phyloP scores from a whole-genome alignment of 2,329 filamentous ascomycete genomes.

The Neoarthrinium moseri region DNA sequence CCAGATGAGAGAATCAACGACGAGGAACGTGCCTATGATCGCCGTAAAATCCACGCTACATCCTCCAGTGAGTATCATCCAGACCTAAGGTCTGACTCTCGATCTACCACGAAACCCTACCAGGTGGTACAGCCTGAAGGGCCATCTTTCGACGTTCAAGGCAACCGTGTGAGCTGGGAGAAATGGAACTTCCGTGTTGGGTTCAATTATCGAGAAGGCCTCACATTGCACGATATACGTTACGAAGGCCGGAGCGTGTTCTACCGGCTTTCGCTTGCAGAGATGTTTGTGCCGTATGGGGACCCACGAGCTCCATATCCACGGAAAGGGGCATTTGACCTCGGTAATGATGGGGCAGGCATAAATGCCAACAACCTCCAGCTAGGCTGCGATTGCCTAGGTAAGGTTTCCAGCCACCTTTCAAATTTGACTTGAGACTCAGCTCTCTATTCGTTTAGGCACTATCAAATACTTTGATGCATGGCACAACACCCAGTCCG shows the following conservation, averaged over 20 bases:
- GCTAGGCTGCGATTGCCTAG: constrained; percentile 68
- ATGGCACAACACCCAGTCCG: constrained; percentile 50
- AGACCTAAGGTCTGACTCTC: too few species aligned
- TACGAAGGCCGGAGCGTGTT: constrained; percentile 60
- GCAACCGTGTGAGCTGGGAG: too few species aligned
- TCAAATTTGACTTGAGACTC: too few species aligned
- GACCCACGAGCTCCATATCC: constrained; percentile 62
- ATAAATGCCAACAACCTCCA: constrained; percentile 64
- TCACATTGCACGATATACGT: constrained; percentile 59
- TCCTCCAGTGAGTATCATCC: too few species aligned
- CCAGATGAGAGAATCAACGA: too few species aligned
- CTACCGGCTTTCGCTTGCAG: constrained; percentile 58
- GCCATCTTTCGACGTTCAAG: too few species aligned
- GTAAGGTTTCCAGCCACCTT: too few species aligned
- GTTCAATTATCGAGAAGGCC: constrained; percentile 61
- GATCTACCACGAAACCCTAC: too few species aligned
- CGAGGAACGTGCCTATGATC: too few species aligned
- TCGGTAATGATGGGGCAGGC: constrained; percentile 66
- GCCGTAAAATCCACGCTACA: too few species aligned
- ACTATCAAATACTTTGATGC: constrained; percentile 56
- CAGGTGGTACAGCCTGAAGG: too few species aligned
- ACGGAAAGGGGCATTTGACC: constrained; percentile 68
- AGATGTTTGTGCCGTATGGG: constrained; percentile 63
- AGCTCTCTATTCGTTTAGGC: too few species aligned
- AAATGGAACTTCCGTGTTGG: constrained; percentile 60